Conservation (phyloP, 2,329 filamentous ascomycete genomes). For the Akanthomyces uredinophilus region DNA sequence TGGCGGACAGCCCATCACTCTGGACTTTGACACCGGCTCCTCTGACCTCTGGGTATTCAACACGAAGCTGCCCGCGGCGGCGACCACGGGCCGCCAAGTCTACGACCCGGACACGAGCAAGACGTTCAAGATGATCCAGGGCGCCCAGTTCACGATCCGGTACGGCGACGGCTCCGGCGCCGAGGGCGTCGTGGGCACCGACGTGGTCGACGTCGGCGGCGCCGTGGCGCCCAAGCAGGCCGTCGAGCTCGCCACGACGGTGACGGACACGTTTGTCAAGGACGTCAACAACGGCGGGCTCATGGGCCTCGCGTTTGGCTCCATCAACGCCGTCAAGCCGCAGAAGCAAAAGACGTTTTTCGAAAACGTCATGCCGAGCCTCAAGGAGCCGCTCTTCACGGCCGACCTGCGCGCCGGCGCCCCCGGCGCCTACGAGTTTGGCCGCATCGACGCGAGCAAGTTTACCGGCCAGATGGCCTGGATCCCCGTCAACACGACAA, state of each 20-base stretch:
- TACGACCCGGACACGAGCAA: slow-evolving; percentile 34
- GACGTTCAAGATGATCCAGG: slow-evolving; percentile 30
- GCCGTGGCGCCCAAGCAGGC: slow-evolving; percentile 56
- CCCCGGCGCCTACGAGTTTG: slow-evolving; percentile 65
- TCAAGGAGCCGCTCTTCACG: slow-evolving; percentile 64
- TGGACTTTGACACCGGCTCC: slow-evolving; percentile 74
- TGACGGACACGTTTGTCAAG: slow-evolving; percentile 53
- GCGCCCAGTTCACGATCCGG: slow-evolving; percentile 55
- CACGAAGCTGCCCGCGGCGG: slow-evolving; percentile 44
- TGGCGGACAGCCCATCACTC: slow-evolving; percentile 61
- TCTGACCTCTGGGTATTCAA: slow-evolving; percentile 73
- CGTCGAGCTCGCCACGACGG: slow-evolving; percentile 59
- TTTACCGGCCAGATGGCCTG: slow-evolving; percentile 58
- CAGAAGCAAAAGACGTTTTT: slow-evolving; percentile 66
- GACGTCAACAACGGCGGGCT: slow-evolving; percentile 63
- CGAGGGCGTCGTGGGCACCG: slow-evolving; percentile 60
- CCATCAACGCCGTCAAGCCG: slow-evolving; percentile 60
- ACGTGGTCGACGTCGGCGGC: slow-evolving; percentile 63
- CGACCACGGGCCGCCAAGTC: slow-evolving; percentile 43
- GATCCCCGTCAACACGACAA: slow-evolving; percentile 53
- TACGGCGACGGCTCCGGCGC: slow-evolving; percentile 66
- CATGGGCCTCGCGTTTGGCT: slow-evolving; percentile 61
- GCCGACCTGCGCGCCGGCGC: slow-evolving; percentile 57
- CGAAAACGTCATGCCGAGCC: slow-evolving; percentile 58
- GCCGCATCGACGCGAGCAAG: slow-evolving; percentile 56